Conservation (phyloP, 352 stramenopile genomes). For the Globisporangium echinulatum region DNA sequence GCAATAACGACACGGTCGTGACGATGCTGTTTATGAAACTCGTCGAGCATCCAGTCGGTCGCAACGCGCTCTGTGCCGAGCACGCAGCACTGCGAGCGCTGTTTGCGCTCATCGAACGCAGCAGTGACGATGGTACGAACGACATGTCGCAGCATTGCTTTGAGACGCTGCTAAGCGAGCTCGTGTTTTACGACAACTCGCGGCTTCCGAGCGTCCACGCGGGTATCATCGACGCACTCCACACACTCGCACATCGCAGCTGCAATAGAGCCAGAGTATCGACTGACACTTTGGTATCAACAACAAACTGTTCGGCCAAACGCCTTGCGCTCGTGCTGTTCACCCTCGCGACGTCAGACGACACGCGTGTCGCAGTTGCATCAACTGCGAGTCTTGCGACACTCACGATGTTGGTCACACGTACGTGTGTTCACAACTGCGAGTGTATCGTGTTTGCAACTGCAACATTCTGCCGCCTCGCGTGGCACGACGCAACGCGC, state of each 20-base stretch:
- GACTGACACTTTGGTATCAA: neutral
- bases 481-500: slow-evolving; percentile 56
- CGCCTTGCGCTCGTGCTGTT: slow-evolving; percentile 49
- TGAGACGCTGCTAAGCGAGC: slow-evolving; percentile 39
- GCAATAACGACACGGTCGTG: slow-evolving; percentile 23
- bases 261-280: slow-evolving; percentile 10
- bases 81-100: slow-evolving; percentile 38
- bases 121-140: neutral
- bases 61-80: slow-evolving; percentile 39
- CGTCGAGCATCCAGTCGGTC: slow-evolving; percentile 31
- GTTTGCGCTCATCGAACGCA: slow-evolving; percentile 37
- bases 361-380: slow-evolving; percentile 35
- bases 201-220: slow-evolving; percentile 42
- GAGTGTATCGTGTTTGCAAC: slow-evolving; percentile 34
- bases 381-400: slow-evolving; percentile 28
- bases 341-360: slow-evolving; percentile 36
- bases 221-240: slow-evolving; percentile 46
- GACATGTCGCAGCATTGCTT: slow-evolving; percentile 18
- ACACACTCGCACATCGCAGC: slow-evolving; percentile 18
- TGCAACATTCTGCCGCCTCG: slow-evolving; percentile 43
- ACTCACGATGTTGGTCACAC: slow-evolving; percentile 27
- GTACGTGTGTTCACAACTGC: slow-evolving; percentile 14
- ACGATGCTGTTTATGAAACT: slow-evolving; percentile 59
- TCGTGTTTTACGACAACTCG: slow-evolving; percentile 51
- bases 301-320: slow-evolving; percentile 3